Evolutionary conservation across 2,329 filamentous ascomycete species (phyloP).

Genomic region (Ophiostoma angusticollis): DNA sequence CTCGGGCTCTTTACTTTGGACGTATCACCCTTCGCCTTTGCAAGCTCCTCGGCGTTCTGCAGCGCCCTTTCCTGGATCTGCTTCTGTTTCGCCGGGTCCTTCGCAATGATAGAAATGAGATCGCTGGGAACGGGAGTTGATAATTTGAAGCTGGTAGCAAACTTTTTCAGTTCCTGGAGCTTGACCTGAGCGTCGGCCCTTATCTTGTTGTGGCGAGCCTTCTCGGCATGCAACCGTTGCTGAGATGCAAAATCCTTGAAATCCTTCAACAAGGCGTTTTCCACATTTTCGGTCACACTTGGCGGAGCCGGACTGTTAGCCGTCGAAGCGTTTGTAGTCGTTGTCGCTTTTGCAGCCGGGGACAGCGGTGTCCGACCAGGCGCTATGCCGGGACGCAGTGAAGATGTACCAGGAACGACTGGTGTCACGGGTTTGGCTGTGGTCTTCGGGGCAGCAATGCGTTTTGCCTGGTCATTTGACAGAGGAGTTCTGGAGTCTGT

Average conservation of each 20-base stretch:
- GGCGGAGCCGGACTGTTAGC: conserved; percentile 25
- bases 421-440: neutral
- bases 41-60: conserved; percentile 56
- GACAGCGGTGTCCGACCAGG: conserved; percentile 28
- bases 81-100: conserved; percentile 88
- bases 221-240: conserved; percentile 43
- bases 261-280: conserved; percentile 46
- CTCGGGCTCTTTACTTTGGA: conserved; percentile 36
- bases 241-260: conserved; percentile 52
- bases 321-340: conserved; percentile 1
- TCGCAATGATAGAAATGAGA: conserved; percentile 87
- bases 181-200: conserved; percentile 80
- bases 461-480: conserved; percentile 6
- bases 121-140: conserved; percentile 85
- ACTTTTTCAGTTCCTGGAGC: conserved; percentile 88
- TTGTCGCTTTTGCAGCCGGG: conserved; percentile 24
- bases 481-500: neutral
- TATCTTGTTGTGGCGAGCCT: conserved; percentile 42
- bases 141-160: conserved; percentile 87
- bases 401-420: conserved; percentile 2
- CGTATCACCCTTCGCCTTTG: conserved; percentile 29
- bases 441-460: neutral
- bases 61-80: conserved; percentile 84
- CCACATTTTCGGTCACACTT: conserved; percentile 47
- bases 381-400: conserved; percentile 23